A percentile compares a stretch with the other conserved stretches of the same genome.
Evolutionary conservation across 2,329 filamentous ascomycete genomes (phyloP).

Genomic region (Pestalotiopsis sp.): DNA sequence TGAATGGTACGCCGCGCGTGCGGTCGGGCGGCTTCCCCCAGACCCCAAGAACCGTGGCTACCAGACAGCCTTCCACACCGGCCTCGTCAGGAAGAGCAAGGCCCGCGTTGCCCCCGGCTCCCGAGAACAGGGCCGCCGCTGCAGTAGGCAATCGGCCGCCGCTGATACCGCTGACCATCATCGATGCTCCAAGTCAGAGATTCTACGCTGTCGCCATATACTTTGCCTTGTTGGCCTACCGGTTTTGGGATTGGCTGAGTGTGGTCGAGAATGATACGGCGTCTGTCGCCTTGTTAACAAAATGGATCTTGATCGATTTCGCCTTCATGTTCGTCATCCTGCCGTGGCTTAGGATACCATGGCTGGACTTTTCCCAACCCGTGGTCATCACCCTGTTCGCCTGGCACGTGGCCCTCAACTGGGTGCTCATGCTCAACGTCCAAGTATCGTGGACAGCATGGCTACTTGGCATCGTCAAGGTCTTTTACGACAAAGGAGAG

Average conservation of each 20-base stretch:
- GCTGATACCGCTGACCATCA: slow-evolving; percentile 76
- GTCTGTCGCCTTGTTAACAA: slow-evolving; percentile 89
- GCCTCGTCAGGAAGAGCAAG: slow-evolving; percentile 15
- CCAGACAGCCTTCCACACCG: slow-evolving; percentile 34
- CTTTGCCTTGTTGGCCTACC: slow-evolving; percentile 74
- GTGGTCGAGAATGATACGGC: slow-evolving; percentile 80
- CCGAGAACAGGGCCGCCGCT: slow-evolving; percentile 37
- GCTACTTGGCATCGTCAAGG: slow-evolving; percentile 72
- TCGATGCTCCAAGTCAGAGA: slow-evolving; percentile 90
- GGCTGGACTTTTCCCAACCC: slow-evolving; percentile 87
- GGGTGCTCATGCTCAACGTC: slow-evolving; percentile 91
- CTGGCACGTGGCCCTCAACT: slow-evolving; percentile 73
- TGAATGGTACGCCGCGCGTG: slow-evolving; percentile 82
- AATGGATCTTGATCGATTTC: slow-evolving; percentile 89
- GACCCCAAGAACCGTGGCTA: slow-evolving; percentile 62
- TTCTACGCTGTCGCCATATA: slow-evolving; percentile 87
- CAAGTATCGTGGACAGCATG: slow-evolving; percentile 76
- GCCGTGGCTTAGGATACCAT: slow-evolving; percentile 88
- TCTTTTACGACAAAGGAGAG: slow-evolving; percentile 84
- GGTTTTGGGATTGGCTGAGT: slow-evolving; percentile 82
- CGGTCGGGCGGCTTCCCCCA: slow-evolving; percentile 80
- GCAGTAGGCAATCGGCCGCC: slow-evolving; percentile 48
- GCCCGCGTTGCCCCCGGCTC: slow-evolving; percentile 48
- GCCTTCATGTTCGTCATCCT: slow-evolving; percentile 79
- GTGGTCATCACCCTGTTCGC: slow-evolving; percentile 73